Base-by-base conservation (phyloP, 352 stramenopile genomes). In the Blastocystis sp. region DNA sequence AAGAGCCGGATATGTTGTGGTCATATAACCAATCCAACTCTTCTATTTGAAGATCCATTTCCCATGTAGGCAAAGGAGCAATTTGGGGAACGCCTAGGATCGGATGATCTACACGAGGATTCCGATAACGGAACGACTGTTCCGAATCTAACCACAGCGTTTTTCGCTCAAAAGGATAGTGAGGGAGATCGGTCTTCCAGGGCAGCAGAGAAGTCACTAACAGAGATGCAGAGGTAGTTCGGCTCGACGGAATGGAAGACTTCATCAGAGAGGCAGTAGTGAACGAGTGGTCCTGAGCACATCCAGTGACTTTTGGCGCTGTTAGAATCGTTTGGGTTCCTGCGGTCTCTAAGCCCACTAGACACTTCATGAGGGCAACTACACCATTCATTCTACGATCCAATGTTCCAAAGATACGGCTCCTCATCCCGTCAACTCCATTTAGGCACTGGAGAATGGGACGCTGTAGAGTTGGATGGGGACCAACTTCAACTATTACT, bases 121-220 rank as follows among this genome's bases (percentile, higher is more conserved):
- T 76, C 11, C 78, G 63, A 47, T 68, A 79, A n/a, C 78, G 78
- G 55, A 64, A 89, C 16, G 63, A 79, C 24, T 89, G 26, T 47
- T 89, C 78, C 34, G 8, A 76, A 43, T 89, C 78, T 20, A 79
- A 47, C 78, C 78, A 89, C 37, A 89, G 16, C 20, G 63, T 64
- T 53, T 89, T 89, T 1, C 78, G 78, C 53, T 89, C 78, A n/a
- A 89, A 89, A n/a, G 78, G 54, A 30, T 89, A 89, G 30, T 89
- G 66, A 6, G 78, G 78, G 1, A 89, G 39, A 59, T 59, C 50
- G 13, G 63, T 24, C 41, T 20, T 73, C 34, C 41, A 73, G 11
- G 41, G 63, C 1, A 73, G 20, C 20, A 59, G 50, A 59, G 50
- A 59, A n/a, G 50, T 59, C 11, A n/a, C 11, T n/a, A 59, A 59